phyloP scores from a whole-genome alignment of 225 moss, liverwort and hornwort genomes.

The Marchantia polymorpha region DNA sequence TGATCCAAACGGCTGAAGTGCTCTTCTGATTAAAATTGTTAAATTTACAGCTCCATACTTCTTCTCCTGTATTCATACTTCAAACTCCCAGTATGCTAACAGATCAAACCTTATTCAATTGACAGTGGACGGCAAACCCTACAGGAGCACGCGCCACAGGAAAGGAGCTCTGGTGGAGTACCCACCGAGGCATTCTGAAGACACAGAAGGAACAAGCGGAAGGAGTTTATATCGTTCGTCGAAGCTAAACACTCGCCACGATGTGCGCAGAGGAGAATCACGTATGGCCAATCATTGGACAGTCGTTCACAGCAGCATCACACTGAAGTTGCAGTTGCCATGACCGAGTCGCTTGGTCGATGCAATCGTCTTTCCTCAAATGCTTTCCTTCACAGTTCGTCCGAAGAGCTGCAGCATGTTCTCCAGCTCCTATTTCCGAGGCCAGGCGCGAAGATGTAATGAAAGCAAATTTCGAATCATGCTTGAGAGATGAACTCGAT shows the following conservation, averaged over 20 bases:
- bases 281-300: background rate
- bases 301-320: background rate
- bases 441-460: too few relatives aligned
- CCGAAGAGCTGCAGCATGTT: too few relatives aligned
- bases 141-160: background rate
- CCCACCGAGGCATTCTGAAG: conserved; percentile 6
- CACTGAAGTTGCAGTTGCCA: background rate
- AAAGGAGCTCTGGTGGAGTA: background rate
- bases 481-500: too few relatives aligned
- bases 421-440: too few relatives aligned
- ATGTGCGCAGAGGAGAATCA: background rate
- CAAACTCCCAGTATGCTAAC: too few relatives aligned
- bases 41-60: background rate
- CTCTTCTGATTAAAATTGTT: background rate
- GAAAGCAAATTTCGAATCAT: too few relatives aligned
- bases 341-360: too few relatives aligned
- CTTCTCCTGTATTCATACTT: background rate
- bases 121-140: background rate
- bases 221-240: background rate
- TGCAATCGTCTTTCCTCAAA: too few relatives aligned
- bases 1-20: background rate
- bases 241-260: background rate
- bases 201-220: background rate
- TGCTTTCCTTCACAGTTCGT: too few relatives aligned
- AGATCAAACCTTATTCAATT: too few relatives aligned